These are phyloP conservation scores for Xylaria sp. DNA, from an alignment of 495 filamentous ascomycete species.

Conservation along the genomic window DNA sequence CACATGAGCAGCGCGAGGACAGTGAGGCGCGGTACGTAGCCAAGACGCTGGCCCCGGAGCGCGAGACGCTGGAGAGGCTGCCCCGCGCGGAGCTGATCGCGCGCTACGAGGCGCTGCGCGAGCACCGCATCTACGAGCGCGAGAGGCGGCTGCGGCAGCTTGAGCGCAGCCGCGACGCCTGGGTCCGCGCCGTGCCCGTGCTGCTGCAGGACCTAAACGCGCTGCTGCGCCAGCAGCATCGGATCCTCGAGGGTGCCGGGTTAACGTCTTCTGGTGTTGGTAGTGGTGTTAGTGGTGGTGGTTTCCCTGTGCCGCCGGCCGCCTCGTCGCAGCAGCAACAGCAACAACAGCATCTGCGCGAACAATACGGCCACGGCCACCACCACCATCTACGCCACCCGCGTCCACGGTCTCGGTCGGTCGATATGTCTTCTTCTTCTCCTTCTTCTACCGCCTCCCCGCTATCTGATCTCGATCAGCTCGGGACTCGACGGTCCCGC, in stretches of 20 bases:
- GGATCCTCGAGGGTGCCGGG: conserved; percentile 18
- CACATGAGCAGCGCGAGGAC: conserved; percentile 30
- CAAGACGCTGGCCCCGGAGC: conserved; percentile 28
- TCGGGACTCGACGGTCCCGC: conserved; percentile 7
- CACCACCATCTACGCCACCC: neutral
- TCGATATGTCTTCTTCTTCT: conserved; percentile 17
- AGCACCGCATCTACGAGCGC: conserved; percentile 43
- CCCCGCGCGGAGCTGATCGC: conserved; percentile 35
- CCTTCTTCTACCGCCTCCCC: neutral
- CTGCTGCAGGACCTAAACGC: conserved; percentile 43
- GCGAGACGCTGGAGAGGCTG: conserved; percentile 30
- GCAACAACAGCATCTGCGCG: neutral
- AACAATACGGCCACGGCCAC: neutral
- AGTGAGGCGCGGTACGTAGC: conserved; percentile 28
- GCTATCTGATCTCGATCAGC: conserved; percentile 1
- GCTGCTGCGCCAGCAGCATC: conserved; percentile 33
- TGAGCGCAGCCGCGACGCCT: conserved; percentile 42
- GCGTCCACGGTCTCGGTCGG: conserved; percentile 7
- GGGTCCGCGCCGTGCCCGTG: conserved; percentile 41
- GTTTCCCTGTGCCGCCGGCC: neutral
- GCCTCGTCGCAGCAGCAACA: neutral
- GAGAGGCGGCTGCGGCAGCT: conserved; percentile 42
- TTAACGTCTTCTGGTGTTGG: too few relatives aligned
- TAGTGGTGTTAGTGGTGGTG: too few relatives aligned
- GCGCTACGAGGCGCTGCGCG: conserved; percentile 44